Percentiles rank a stretch among this genome's conserved stretches.
Evolutionary conservation across 1,139 yeast genomes (phyloP).

Genomic region (Sugiyamaella neomexicana): DNA sequence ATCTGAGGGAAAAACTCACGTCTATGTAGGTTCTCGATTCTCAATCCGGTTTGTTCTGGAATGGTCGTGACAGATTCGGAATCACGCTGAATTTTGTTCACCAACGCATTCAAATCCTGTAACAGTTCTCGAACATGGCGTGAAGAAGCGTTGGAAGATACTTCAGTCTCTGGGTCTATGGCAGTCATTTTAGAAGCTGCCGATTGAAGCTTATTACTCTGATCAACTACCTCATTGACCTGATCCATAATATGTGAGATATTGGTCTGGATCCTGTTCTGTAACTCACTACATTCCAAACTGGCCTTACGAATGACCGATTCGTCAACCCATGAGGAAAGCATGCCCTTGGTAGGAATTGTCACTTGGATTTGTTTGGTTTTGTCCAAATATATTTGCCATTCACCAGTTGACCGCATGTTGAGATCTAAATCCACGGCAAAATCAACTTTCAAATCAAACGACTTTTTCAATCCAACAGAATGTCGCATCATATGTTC

Average conservation of each 20-base stretch:
- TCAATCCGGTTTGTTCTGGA: constrained; percentile 21
- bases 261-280: constrained; percentile 19
- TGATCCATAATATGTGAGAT: constrained; percentile 25
- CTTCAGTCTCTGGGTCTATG: constrained; percentile 19
- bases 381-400: constrained; percentile 28
- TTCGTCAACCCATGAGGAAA: constrained; percentile 33
- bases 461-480: constrained; percentile 30
- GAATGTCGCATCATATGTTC: constrained; percentile 36
- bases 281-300: constrained; percentile 21
- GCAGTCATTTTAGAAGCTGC: constrained; percentile 19
- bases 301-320: constrained; percentile 23
- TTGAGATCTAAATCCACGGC: constrained; percentile 32
- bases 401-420: constrained; percentile 29
- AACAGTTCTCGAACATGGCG: constrained; percentile 23
- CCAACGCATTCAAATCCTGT: constrained; percentile 36
- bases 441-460: constrained; percentile 31
- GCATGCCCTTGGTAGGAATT: not conserved
- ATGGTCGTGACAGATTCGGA: constrained; percentile 33
- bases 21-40: constrained; percentile 21
- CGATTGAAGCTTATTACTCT: constrained; percentile 26
- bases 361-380: constrained; percentile 18
- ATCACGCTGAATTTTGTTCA: constrained; percentile 33
- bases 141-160: constrained; percentile 12
- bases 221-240: constrained; percentile 27
- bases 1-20: constrained; percentile 35